Base-by-base conservation (phyloP, 768 basidiomycete species). In the Hypsizygus marmoreus region DNA sequence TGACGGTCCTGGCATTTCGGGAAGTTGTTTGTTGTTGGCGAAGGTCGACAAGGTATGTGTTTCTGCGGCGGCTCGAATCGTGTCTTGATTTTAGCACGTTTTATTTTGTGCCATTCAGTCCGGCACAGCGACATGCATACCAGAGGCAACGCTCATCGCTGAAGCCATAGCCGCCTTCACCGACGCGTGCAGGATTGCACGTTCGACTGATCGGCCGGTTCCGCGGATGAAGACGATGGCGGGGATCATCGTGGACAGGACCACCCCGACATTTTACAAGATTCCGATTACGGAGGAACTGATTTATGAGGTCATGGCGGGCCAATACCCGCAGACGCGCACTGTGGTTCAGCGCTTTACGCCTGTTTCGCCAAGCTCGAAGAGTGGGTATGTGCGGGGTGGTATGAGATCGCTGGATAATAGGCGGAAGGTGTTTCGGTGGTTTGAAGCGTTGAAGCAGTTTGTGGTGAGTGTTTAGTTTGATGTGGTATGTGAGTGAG, bases 201-300 rank as follows among this genome's bases (percentile, higher is more conserved):
- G 16, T 4, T 7, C 17, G 8, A n/a, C 40, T n/a, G 46, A 50
- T 10, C 23, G 31, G 20, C n/a, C 30, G 25, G 19, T 30, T 6
- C 40, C n/a, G n/a, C 24, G 37, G 14, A 20, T 22, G 24, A n/a
- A 39, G 37, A 39, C 46, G 12, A 56, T 62, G 14, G 49, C 60
- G 1, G 51, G 61, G n/a, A 59, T 61, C 32, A 44, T 45, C 16
- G 42, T 62, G 55, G 23, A 22, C 9, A 58, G 58, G 17, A 61
- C 50, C 16, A 32, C 43, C n/a, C 61, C 57, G 23, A 54, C 45
- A 6, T 61, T 61, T 40, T 61, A 61, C 48, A 53, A 55, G 36
- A 49, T 61, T 32, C 58, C 45, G 11, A 53, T 62, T 31, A 55
- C 61, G 14, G 22, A 16, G 2, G 44, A 51, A 14, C 56, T 62